Percentiles rank a stretch among this genome's conserved stretches.
Conservation (phyloP, 129 eudicot species). For the sunflower (Helianthus annuus) region HanXRQr2.0-SUNRISE NC_035440.2:101016987-101017486, state of each 20-base stretch:
- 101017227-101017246: constrained; percentile 15
- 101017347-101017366: neutral
- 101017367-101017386: no score
- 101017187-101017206: constrained; percentile 24
- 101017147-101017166: neutral
- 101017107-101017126: no score
- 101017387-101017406: no score
- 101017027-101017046: constrained; percentile 60
- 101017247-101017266: constrained; percentile 1
- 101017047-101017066: constrained; percentile 41
- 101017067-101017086: neutral
- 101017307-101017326: neutral
- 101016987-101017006: constrained; percentile 68
- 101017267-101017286: neutral
- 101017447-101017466: no score
- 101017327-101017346: neutral
- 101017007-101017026: constrained; percentile 72
- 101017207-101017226: constrained; percentile 47
- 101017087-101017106: neutral
- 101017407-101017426: no score
- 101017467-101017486: no score
- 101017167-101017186: constrained; percentile 33
- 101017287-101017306: neutral
- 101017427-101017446: no score
- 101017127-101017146: no score